Conservation (phyloP, 768 basidiomycete species). For the Mycena galopus region DNA sequence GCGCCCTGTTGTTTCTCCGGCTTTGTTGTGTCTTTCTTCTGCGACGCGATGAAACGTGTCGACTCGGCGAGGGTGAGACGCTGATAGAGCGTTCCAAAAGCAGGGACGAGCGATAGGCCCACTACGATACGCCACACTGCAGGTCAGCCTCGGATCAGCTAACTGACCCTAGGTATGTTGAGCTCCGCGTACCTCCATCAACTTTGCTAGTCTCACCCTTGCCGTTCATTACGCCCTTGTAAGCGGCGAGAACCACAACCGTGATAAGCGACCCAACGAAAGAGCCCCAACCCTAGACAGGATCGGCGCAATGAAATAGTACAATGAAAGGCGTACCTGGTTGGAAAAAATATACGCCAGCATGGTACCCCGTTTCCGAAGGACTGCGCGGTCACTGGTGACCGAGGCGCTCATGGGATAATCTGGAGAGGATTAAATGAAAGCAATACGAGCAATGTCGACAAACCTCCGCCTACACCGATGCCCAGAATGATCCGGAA, state of each 20-base stretch:
- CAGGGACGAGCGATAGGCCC: constrained; percentile 82
- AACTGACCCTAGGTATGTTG: background rate
- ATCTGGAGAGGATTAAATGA: constrained; percentile 48
- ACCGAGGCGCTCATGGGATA: constrained; percentile 84
- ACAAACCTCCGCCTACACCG: constrained; percentile 73
- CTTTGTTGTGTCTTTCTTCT: constrained; percentile 53
- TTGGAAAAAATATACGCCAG: constrained; percentile 84
- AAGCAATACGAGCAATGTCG: background rate
- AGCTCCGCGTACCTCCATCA: constrained; percentile 68
- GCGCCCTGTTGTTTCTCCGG: constrained; percentile 38
- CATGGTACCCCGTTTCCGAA: constrained; percentile 78
- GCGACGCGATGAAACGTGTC: constrained; percentile 63
- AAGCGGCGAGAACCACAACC: constrained; percentile 73
- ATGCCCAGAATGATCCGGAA: constrained; percentile 83
- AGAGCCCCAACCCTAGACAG: constrained; percentile 79
- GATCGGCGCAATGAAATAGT: background rate
- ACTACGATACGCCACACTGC: constrained; percentile 80
- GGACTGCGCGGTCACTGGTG: constrained; percentile 73
- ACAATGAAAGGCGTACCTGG: constrained; percentile 9
- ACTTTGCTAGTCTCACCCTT: constrained; percentile 72
- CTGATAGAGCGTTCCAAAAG: constrained; percentile 81
- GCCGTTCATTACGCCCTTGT: constrained; percentile 73
- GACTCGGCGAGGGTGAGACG: constrained; percentile 82
- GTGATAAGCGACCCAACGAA: constrained; percentile 73
- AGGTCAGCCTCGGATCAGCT: background rate